Evolutionary conservation across 108 stramenopile genomes (phyloP), one percentile per base, ranked within the genome.

Genomic region (Ochromonas danica): DNA sequence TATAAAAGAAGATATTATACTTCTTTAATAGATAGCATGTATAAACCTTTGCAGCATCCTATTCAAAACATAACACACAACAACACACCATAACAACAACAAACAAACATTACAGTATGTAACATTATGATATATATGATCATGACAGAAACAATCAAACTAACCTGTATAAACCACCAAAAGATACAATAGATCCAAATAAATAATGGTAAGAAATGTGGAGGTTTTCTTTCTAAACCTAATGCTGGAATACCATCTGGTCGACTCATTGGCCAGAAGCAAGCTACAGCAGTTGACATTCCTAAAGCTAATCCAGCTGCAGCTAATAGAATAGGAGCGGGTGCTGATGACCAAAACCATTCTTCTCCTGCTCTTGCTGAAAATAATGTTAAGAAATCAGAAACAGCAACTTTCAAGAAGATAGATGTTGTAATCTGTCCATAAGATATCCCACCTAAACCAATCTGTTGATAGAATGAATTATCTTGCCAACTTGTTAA

Each of bases 361-460:
- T 65, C 81, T n/a, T 75, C 62, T 14, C 78, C 78, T 10, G 71
- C 36, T 28, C 81, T 43, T 27, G 81, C 17, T 0, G 81, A 39
- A 61, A 81, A 81, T 36, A 81, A 75, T 39, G 81, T 81, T 57
- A 81, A 61, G 75, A 81, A 81, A 40, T 81, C 81, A 28, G 72
- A 77, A 0, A 81, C 33, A 2, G 81, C 51, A 0, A 81, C 81
- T 75, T 81, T 81, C 0, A 81, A 39, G 74, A 61, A 81, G 31
- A 81, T 77, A 61, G 77, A 61, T n/a, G 51, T 61, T 25, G 62
- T 75, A 6, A 81, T 61, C 74, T 81, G 61, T 1, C 28, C 75
- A 75, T 78, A 81, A 0, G 62, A 33, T 38, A 81, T 10, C 38
- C 78, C 78, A 28, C 35, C 62, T 35, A 81, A 38, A 39, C 81